phyloP scores from a whole-genome alignment of 1,284 basidiomycete genomes.

The Ceratobasidium sp. region DNA sequence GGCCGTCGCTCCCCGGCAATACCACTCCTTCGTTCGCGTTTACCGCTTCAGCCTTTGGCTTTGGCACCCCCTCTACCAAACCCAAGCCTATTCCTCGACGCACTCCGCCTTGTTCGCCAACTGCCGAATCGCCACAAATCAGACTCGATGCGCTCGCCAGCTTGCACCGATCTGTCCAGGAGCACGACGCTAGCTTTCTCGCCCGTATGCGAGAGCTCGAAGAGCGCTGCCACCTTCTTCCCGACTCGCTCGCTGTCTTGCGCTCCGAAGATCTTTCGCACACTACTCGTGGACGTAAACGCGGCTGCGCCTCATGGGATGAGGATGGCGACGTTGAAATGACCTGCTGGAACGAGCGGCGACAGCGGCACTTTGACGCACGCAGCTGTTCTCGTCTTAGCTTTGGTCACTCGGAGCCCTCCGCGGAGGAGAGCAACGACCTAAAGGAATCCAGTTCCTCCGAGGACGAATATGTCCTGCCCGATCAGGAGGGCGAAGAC shows the following conservation, averaged over 20 bases:
- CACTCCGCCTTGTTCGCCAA: not conserved
- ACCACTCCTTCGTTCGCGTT: conserved; percentile 14
- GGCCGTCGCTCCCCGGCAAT: not conserved
- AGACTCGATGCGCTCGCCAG: conserved; percentile 14
- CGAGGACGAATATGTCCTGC: conserved; percentile 25
- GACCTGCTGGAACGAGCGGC: conserved; percentile 32
- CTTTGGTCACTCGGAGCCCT: not conserved
- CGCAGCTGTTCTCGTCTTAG: not conserved
- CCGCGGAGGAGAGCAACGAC: not conserved
- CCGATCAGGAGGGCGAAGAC: not conserved
- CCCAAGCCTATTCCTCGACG: conserved; percentile 15
- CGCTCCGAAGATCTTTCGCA: conserved; percentile 16
- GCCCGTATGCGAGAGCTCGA: conserved; percentile 36
- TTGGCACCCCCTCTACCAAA: not conserved
- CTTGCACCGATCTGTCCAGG: conserved; percentile 28
- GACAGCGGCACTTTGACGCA: not conserved
- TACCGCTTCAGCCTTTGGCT: conserved; percentile 26
- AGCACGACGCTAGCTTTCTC: conserved; percentile 28
- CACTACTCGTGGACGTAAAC: conserved; percentile 25
- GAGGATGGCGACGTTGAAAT: conserved; percentile 29
- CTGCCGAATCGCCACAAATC: conserved; percentile 4
- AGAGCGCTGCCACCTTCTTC: conserved; percentile 27
- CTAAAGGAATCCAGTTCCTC: not conserved
- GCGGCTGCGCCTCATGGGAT: conserved; percentile 28
- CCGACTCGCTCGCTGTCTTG: conserved; percentile 25